These are phyloP conservation scores for Mycena kentingensis DNA, from an alignment of 768 basidiomycete genomes.

Conservation along the genomic window DNA sequence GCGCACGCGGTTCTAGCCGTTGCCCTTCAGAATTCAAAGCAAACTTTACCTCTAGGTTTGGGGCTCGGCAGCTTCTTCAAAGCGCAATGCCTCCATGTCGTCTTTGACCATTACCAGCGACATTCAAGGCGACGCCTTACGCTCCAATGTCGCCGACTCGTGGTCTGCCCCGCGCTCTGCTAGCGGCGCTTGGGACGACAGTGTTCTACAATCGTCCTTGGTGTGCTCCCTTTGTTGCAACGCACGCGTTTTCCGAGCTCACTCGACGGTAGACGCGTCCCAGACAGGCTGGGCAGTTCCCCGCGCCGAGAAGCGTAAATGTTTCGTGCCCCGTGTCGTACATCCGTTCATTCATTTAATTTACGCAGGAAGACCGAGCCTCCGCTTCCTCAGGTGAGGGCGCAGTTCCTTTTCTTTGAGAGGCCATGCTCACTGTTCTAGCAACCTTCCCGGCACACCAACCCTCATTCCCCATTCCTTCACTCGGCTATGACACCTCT, in stretches of 20 bases:
- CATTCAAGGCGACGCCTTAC: constrained; percentile 50
- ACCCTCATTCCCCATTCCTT: constrained; percentile 17
- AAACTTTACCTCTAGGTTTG: constrained; percentile 52
- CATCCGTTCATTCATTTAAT: constrained; percentile 22
- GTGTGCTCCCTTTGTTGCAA: constrained; percentile 40
- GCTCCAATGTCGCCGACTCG: constrained; percentile 47
- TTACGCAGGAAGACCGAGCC: constrained; percentile 48
- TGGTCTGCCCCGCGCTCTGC: constrained; percentile 55
- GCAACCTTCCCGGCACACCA: constrained; percentile 29
- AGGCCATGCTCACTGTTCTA: constrained; percentile 32
- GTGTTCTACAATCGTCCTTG: no score
- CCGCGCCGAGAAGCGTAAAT: constrained; percentile 37
- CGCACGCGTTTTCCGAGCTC: constrained; percentile 34
- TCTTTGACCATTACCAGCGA: constrained; percentile 58
- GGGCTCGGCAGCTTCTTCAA: constrained; percentile 52
- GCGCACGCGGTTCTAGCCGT: constrained; percentile 26
- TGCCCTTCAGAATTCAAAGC: constrained; percentile 13
- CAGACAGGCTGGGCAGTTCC: constrained; percentile 47
- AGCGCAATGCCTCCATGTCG: constrained; percentile 63
- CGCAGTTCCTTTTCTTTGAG: constrained; percentile 18
- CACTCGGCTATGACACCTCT: constrained; percentile 34
- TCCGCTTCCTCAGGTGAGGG: constrained; percentile 50
- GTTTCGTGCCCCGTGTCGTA: constrained; percentile 3
- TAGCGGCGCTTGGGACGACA: constrained; percentile 61
- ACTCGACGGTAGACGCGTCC: constrained; percentile 49